phyloP scores from a whole-genome alignment of 108 stramenopile genomes.

The Cyclotella baltica region DNA sequence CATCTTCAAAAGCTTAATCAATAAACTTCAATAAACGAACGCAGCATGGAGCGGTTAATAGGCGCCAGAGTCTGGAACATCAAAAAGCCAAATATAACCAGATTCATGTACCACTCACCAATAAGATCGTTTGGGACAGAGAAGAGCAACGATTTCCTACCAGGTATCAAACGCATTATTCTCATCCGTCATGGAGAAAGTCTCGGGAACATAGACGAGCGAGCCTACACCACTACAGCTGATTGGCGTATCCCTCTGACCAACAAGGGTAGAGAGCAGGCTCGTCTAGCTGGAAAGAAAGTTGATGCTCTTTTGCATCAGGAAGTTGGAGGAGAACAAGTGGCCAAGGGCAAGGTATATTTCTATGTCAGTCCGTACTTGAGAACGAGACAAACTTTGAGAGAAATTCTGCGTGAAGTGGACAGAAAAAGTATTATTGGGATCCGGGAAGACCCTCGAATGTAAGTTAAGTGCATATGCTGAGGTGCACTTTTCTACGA shows the following conservation, averaged over 20 bases:
- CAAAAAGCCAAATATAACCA: background rate
- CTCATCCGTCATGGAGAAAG: slow-evolving; percentile 74
- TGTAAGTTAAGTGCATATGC: slow-evolving; percentile 26
- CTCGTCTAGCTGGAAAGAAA: slow-evolving; percentile 17
- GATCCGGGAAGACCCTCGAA: slow-evolving; percentile 78
- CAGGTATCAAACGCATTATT: slow-evolving; percentile 64
- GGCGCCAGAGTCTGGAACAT: too few relatives aligned
- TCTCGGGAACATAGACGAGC: slow-evolving; percentile 71
- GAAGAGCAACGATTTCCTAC: slow-evolving; percentile 14
- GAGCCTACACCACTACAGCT: slow-evolving; percentile 53
- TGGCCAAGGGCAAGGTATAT: slow-evolving; percentile 41
- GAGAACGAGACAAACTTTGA: slow-evolving; percentile 63
- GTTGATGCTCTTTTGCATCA: slow-evolving; percentile 11
- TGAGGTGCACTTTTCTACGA: background rate
- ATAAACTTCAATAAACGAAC: too few relatives aligned
- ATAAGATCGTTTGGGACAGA: background rate
- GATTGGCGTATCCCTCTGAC: slow-evolving; percentile 73
- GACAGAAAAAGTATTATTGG: slow-evolving; percentile 60
- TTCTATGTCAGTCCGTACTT: slow-evolving; percentile 68
- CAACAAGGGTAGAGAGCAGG: slow-evolving; percentile 25
- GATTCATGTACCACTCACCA: background rate
- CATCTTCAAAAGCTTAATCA: too few relatives aligned
- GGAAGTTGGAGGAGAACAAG: background rate
- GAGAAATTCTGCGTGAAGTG: slow-evolving; percentile 49
- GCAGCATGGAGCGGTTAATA: too few relatives aligned